Evolutionary conservation across 1,139 yeast genomes (phyloP).

Genomic region (Suhomyces chickasaworum): DNA sequence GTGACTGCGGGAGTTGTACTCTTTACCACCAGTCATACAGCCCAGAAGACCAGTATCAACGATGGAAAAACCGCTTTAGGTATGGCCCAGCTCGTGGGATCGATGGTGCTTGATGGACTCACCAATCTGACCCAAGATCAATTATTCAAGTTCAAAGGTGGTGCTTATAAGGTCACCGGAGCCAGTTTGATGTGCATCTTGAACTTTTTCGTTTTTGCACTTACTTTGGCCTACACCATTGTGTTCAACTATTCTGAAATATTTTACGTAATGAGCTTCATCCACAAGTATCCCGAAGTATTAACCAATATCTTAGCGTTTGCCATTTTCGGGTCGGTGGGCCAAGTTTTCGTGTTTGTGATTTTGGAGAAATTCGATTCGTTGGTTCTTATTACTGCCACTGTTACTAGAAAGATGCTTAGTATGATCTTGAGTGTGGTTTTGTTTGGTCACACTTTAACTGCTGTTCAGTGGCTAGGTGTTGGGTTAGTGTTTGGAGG

Average conservation of each 20-base stretch:
- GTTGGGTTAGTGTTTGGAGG: constrained; percentile 81
- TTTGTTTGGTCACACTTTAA: constrained; percentile 76
- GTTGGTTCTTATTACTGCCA: constrained; percentile 81
- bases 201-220: constrained; percentile 56
- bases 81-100: constrained; percentile 54
- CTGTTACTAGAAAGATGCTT: constrained; percentile 94
- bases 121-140: constrained; percentile 94
- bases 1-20: constrained; percentile 82
- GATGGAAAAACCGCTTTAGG: constrained; percentile 58
- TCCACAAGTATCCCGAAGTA: constrained; percentile 51
- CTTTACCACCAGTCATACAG: constrained; percentile 60
- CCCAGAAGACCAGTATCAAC: constrained; percentile 27
- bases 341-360: constrained; percentile 87
- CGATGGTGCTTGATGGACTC: constrained; percentile 83
- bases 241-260: constrained; percentile 51
- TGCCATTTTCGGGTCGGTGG: constrained; percentile 82
- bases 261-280: constrained; percentile 48
- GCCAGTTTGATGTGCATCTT: constrained; percentile 86
- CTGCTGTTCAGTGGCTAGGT: constrained; percentile 72
- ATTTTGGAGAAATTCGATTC: constrained; percentile 86
- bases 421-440: constrained; percentile 90
- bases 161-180: constrained; percentile 49
- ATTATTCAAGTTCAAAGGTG: constrained; percentile 49
- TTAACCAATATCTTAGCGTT: constrained; percentile 63
- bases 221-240: constrained; percentile 44